Evolutionary conservation across 2,329 filamentous ascomycete genomes (phyloP).

Genomic region (Fusarium sp.): DNA sequence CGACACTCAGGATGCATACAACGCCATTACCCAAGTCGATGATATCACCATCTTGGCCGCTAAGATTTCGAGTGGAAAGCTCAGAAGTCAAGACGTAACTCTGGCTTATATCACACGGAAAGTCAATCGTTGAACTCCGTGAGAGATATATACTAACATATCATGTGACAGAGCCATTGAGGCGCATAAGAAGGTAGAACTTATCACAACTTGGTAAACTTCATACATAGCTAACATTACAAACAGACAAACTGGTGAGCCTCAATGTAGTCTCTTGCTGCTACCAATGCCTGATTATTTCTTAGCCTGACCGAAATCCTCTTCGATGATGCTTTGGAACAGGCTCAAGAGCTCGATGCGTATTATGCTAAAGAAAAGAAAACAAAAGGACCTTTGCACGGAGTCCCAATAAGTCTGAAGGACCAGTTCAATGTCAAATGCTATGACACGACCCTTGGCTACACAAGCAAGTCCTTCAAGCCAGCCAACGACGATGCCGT

Average conservation of each 20-base stretch:
- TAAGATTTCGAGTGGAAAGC: background rate
- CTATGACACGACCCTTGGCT: constrained; percentile 66
- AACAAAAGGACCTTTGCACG: constrained; percentile 28
- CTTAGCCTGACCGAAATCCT: constrained; percentile 22
- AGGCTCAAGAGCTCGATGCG: constrained; percentile 24
- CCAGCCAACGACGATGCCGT: constrained; percentile 59
- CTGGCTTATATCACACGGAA: constrained; percentile 17
- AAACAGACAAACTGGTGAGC: constrained; percentile 22
- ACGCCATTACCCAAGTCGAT: background rate
- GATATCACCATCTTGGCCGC: background rate
- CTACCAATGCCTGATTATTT: background rate
- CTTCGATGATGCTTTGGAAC: constrained; percentile 31
- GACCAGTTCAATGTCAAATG: constrained; percentile 70
- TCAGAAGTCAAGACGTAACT: background rate
- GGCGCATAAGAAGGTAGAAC: constrained; percentile 6
- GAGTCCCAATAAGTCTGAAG: constrained; percentile 51
- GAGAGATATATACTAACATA: background rate
- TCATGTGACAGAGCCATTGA: background rate
- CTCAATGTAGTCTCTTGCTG: background rate
- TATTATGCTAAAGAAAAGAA: background rate
- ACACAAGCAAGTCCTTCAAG: constrained; percentile 59
- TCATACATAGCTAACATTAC: background rate
- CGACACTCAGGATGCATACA: background rate
- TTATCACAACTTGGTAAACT: too few species aligned
- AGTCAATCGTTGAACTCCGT: rapidly evolving